Base-by-base conservation (phyloP, 345 rosid genomes). In the Eucalyptus lansdowneana region DNA sequence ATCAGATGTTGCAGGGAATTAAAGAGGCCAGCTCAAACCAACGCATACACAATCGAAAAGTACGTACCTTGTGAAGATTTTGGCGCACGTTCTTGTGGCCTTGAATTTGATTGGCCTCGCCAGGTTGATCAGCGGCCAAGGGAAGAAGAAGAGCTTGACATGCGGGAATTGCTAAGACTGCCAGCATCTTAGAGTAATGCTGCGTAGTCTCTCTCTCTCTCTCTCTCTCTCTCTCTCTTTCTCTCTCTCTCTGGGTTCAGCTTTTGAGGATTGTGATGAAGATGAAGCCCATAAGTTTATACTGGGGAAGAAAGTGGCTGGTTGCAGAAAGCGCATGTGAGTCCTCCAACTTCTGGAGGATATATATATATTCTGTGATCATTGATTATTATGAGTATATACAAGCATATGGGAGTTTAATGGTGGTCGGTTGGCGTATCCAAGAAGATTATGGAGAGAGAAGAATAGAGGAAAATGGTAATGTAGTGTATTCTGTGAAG, bases 1-100 rank as follows among this genome's bases (percentile, higher is more conserved):
- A 72, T 72, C 45, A 10, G 45, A 34, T 14, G 45, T 19, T 19
- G 45, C 81, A 37, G 45, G 81, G 44, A 37, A 10, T 69, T 11
- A 19, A 21, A 6, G 27, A 8, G 47, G 45, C 27, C 45, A 86
- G 40, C 16, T 8, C 14, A 47, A 81, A 3, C 11, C 3, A 86
- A 76, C 45, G 34, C 10, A 37, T 10, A 34, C 67, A 80, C 17
- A 54, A 87, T 42, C 44, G 27, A 3, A 50, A 83, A 86, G 25
- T 34, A 83, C 29, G 44, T 92, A 92, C 94, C 94, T 93, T 86
- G 89, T 90, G 89, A 60, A 69, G 49, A 87, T 89, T 62, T 83
- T 89, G 88, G 86, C 89, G 89, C 5, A 65, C 80, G 87, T 16
- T 85, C 86, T 92, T 91, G 89, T 88, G 90, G 69, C 50, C 72